Evolutionary conservation across 2,329 filamentous ascomycete species (phyloP), one percentile per base, ranked within the genome.

Genomic region (Phyllosticta citribraziliensis): DNA sequence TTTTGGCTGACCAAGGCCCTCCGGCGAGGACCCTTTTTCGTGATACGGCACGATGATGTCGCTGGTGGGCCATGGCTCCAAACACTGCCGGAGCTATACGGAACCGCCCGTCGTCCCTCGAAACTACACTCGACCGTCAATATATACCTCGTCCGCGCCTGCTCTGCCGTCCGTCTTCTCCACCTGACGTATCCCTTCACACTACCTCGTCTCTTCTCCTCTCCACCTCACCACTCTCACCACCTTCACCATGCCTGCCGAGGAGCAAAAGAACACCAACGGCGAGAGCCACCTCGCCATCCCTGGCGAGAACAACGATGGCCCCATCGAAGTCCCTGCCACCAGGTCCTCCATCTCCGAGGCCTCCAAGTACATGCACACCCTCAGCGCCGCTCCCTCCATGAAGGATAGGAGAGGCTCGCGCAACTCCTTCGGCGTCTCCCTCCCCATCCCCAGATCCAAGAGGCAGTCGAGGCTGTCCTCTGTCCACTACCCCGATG

Each of bases 401-500:
- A 84, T 84, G 78, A 84, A 80, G 73, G 84, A 88, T 66, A 80
- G 87, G 64, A 78, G 87, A 66, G 80, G 82, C 55, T 90, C 88
- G 20, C 83, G 88, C 65, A 91, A 90, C 81, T 90, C 87, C 19
- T 90, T 90, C 70, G 88, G 88, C 64, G 80, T 85, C 56, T 82
- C 86, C 20, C 81, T 91, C 17, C 88, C 87, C 58, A 91, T 91
- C 67, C 88, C 88, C 56, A 79, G 84, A 66, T 84, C 85, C 54
- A 88, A 88, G 74, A 82, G 87, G 67, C 82, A 84, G 67, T 88
- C 86, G 4, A 81, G 87, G 52, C 79, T 89, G 56, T 87, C 84
- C 11, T 85, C 84, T 3, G 82, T 87, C 40, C 76, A 81, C 66
- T 77, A 78, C 62, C 73, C 76, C 35, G 69, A 67, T 59, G 76